These are phyloP conservation scores for Pyronema domesticum DNA, from an alignment of 495 filamentous ascomycete species.

Conservation along the genomic window DNA sequence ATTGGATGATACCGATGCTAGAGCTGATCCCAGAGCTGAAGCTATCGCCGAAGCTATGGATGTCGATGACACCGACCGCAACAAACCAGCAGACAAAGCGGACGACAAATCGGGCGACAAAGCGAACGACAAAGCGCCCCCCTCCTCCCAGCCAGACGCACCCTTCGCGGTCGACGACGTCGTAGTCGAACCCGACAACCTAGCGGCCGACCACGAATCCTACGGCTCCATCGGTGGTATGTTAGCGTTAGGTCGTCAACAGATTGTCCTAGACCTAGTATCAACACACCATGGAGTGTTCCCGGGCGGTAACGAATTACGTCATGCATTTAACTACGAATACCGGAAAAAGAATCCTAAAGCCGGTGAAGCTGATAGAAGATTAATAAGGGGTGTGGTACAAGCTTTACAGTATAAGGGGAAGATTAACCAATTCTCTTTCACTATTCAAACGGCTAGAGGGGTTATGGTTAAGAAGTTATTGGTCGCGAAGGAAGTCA, in stretches of 20 bases:
- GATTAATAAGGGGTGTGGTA: slow-evolving; percentile 30
- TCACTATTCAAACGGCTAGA: slow-evolving; percentile 39
- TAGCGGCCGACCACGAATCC: slow-evolving; percentile 21
- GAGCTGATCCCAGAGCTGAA: no score
- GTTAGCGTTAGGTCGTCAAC: slow-evolving; percentile 29
- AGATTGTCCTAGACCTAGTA: slow-evolving; percentile 53
- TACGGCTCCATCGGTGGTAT: slow-evolving; percentile 24
- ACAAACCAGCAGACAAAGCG: neutral
- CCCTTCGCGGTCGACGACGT: slow-evolving; percentile 13
- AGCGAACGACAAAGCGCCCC: neutral
- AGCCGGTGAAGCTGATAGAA: slow-evolving; percentile 21
- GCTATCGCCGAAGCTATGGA: neutral
- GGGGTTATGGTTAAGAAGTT: slow-evolving; percentile 39
- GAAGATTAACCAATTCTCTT: slow-evolving; percentile 41
- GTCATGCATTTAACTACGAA: slow-evolving; percentile 39
- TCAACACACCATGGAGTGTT: slow-evolving; percentile 53
- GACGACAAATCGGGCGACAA: neutral
- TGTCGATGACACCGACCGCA: neutral
- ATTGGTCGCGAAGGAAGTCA: slow-evolving; percentile 32
- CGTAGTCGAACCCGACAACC: slow-evolving; percentile 14
- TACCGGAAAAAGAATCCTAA: slow-evolving; percentile 24
- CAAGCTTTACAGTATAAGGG: slow-evolving; percentile 42
- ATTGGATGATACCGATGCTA: neutral
- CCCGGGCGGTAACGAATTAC: slow-evolving; percentile 53
- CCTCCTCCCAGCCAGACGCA: neutral